Evolutionary conservation across 768 basidiomycete genomes (phyloP).

Genomic region (Suillus variegatus): DNA sequence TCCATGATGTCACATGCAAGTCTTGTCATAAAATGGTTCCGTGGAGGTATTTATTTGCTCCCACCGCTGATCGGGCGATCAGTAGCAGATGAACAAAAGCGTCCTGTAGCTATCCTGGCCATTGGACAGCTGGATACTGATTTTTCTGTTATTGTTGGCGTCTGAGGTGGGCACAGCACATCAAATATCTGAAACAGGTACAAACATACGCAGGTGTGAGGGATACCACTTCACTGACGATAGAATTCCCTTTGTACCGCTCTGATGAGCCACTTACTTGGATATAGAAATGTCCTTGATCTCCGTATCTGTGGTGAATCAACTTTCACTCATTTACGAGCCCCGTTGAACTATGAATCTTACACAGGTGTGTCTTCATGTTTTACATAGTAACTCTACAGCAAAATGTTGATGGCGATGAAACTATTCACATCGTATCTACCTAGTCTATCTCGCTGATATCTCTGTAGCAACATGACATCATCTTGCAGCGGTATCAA

Average conservation of each 20-base stretch:
- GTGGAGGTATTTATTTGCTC: constrained; percentile 31
- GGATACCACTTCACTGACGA: no score
- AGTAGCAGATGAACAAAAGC: background rate
- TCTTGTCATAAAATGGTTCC: constrained; percentile 33
- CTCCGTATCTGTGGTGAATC: no score
- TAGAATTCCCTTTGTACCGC: no score
- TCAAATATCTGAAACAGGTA: constrained; percentile 29
- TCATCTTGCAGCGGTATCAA: constrained; percentile 14
- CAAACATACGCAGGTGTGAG: constrained; percentile 30
- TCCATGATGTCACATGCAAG: constrained; percentile 29
- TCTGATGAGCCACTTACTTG: no score
- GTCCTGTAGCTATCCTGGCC: background rate
- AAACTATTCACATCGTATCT: constrained; percentile 2
- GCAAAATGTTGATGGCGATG: background rate
- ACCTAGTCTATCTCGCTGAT: background rate
- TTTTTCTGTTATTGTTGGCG: background rate
- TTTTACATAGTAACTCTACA: background rate
- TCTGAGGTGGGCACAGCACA: background rate
- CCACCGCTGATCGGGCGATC: constrained; percentile 24
- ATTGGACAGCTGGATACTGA: background rate
- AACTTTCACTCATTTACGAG: no score
- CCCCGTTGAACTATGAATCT: no score
- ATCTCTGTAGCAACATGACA: constrained; percentile 14
- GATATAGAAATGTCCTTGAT: no score
- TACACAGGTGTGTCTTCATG: no score